Conservation (phyloP, 2,329 filamentous ascomycete species). For the Rachicladosporium sp. region DNA sequence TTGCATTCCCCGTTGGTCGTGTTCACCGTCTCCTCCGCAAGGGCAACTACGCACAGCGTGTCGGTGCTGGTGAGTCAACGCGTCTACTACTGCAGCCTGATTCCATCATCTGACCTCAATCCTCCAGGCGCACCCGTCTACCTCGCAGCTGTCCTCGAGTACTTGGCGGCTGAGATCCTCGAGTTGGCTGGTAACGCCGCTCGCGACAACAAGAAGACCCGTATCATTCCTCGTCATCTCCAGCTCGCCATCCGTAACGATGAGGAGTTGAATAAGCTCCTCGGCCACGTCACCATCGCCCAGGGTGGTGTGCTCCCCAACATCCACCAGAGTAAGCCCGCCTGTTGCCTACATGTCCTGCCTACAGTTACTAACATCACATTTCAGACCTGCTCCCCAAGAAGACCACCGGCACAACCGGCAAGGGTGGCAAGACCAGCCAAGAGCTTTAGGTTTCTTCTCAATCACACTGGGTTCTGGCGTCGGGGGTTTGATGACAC, state of each 20-base stretch:
- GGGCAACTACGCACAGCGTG: slow-evolving; percentile 99
- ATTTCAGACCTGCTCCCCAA: slow-evolving; percentile 84
- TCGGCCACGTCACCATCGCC: slow-evolving; percentile 91
- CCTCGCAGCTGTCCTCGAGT: slow-evolving; percentile 93
- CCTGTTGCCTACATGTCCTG: slow-evolving; percentile 3
- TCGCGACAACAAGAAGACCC: slow-evolving; percentile 99
- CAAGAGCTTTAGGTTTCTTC: slow-evolving; percentile 91
- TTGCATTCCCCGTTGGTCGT: slow-evolving; percentile 98
- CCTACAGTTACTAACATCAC: slow-evolving; percentile 27
- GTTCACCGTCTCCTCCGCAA: slow-evolving; percentile 97
- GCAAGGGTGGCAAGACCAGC: slow-evolving; percentile 86
- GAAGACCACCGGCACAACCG: slow-evolving; percentile 62
- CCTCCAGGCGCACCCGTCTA: slow-evolving; percentile 74
- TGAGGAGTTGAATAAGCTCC: slow-evolving; percentile 98
- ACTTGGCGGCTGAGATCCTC: slow-evolving; percentile 96
- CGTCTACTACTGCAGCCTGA: slow-evolving; percentile 2
- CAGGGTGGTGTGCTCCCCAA: slow-evolving; percentile 95
- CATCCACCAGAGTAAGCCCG: slow-evolving; percentile 80
- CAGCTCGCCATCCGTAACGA: slow-evolving; percentile 99
- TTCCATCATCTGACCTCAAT: slow-evolving; percentile 15
- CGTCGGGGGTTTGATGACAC: slow-evolving; percentile 37
- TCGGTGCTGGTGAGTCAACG: slow-evolving; percentile 65
- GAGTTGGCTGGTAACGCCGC: slow-evolving; percentile 97
- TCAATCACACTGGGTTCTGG: slow-evolving; percentile 45
- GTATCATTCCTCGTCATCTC: slow-evolving; percentile 97